These are phyloP conservation scores for Alnus rubra DNA, from an alignment of 306 rosid species.

Conservation along the genomic window DNA sequence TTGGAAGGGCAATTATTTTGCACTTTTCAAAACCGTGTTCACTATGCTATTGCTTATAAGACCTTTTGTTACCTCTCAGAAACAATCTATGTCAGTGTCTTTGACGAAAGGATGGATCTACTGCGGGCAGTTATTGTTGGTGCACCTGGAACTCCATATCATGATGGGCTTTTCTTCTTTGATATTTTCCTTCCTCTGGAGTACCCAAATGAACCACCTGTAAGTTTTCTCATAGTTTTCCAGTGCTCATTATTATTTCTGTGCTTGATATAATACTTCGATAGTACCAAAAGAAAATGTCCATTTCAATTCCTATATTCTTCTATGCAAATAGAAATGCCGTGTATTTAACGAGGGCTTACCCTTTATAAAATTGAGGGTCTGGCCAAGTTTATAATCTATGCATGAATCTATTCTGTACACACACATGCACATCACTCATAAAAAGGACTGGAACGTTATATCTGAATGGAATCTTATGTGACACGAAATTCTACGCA, in stretches of 20 bases:
- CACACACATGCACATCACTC: slow-evolving; percentile 24
- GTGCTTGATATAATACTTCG: not conserved
- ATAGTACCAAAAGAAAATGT: not conserved
- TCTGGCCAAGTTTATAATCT: not conserved
- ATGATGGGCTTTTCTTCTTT: slow-evolving; percentile 88
- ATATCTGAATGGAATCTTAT: slow-evolving; percentile 25
- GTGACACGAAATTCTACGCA: slow-evolving; percentile 46
- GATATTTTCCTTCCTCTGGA: slow-evolving; percentile 82
- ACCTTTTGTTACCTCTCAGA: slow-evolving; percentile 46
- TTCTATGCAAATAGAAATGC: not conserved
- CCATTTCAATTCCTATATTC: not conserved
- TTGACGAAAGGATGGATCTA: slow-evolving; percentile 94
- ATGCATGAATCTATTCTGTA: slow-evolving; percentile 12
- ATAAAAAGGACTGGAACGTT: slow-evolving; percentile 12
- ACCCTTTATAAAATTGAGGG: not conserved
- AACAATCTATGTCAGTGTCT: slow-evolving; percentile 73
- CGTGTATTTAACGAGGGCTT: not conserved
- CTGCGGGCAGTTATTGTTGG: slow-evolving; percentile 84
- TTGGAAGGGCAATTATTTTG: slow-evolving; percentile 11
- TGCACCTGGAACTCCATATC: slow-evolving; percentile 95
- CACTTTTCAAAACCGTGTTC: not conserved
- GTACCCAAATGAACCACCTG: slow-evolving; percentile 88
- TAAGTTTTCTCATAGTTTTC: slow-evolving; percentile 46
- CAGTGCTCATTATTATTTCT: slow-evolving; percentile 15
- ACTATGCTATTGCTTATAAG: not conserved